Evolutionary conservation across 441 rosid genomes (phyloP), one percentile per base, ranked within the genome.

Genomic region (Populus trichocarpa): DNA sequence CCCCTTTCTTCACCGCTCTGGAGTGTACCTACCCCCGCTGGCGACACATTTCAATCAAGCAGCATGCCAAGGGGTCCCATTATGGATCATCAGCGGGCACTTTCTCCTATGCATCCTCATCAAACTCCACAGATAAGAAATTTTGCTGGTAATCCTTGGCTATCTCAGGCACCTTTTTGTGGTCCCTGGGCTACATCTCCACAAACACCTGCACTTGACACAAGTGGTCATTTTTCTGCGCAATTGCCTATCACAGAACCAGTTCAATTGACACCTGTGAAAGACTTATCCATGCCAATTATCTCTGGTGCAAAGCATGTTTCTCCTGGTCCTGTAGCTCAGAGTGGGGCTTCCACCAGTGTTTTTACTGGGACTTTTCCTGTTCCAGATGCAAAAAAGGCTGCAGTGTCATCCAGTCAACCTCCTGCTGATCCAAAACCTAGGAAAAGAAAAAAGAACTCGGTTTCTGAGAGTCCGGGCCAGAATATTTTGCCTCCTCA

Each of bases 1-100:
- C 96, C 99, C 71, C 87, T 85, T 78, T 91, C 99, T 67, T 95
- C 99, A 69, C 99, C 99, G 40, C 89, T 93, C 71, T 97, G 99
- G 99, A 90, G 87, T 81, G 80, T 93, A 63, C 75, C 93, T 65
- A 87, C 92, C 59, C 92, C 98, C 57, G 75, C 87, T 25, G 78
- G 77, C 32, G 97, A 90, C 80, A 75, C 87, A 57, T 61, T 88
- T 83, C 96, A 95, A 75, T 79, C 97, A 78, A 87, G 86, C 80
- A 80, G 85, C 81, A 32, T 88, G 81, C 88, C 90, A 71, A 91
- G 93, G 88, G 90, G 90, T 78, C 86, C 90, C 4, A 78, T 84
- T 76, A 79, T 88, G 89, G 90, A 89, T 78, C 91, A 85, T 83
- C 98, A 86, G 83, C 93, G 86, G 53, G 75, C 89, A 57, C 80